Base-by-base conservation (phyloP, 371 early-diverging fungal genomes). In the Fennellomyces sp. region DNA sequence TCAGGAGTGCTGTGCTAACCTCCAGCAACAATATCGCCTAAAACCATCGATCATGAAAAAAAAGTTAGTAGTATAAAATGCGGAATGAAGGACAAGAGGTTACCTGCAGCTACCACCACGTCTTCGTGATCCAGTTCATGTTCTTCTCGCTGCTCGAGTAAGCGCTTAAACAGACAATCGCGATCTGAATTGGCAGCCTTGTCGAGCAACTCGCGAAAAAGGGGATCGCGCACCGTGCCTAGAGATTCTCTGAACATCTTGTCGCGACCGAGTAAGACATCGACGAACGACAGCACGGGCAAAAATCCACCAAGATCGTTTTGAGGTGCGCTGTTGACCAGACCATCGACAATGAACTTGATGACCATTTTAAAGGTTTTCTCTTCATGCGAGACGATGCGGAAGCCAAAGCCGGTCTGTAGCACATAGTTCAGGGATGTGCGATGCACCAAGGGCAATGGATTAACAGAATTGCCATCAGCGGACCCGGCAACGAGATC, bases 111-210 rank as follows among this genome's bases (percentile, higher is more conserved):
- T 7, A 62, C 56, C 12, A 55, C n/a, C 13, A 62, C 11, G 50
- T 62, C 62, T 17, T 26, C 39, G 25, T 56, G 39, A 26, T 61
- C 62, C 2, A 62, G 19, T 25, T 29, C 62, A 50, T 31, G 33
- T 13, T 62, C 50, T 17, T 56, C 23, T 25, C 50, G 47, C 13
- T 47, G 27, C 2, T 55, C 61, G 6, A 52, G 39, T 27, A 68
- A 65, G 59, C 70, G 2, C 47, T 71, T 15, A 53, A 67, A 27
- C 41, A 62, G 13, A 31, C 56, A 55, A 28, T 62, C 62, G 15
- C 38, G 26, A 11, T 55, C 62, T 8, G 28, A 21, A 3, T 23
- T 11, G n/a, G 39, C 17, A 3, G 56, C 55, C 25, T 29, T 26
- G 6, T 62, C 11, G 21, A 62, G 30, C n/a, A 62, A n/a, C 28